Base-by-base conservation (phyloP, 345 rosid species). In the Physaria fendleri region DNA sequence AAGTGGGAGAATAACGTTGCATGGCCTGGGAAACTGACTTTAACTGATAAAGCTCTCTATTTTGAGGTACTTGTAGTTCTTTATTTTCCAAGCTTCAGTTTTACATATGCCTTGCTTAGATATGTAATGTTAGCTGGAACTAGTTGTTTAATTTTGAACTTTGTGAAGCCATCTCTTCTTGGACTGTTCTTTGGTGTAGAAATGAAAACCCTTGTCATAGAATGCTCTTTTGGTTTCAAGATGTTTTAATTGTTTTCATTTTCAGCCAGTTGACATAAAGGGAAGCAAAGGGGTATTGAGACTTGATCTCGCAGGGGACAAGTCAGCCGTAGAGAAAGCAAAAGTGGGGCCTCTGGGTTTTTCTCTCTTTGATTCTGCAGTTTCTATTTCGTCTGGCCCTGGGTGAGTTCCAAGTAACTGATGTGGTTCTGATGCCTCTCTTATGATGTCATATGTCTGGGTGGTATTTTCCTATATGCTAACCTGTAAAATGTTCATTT, bases 291-390 rank as follows among this genome's bases (percentile, higher is more conserved):
- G 79, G 65, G 38, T 81, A 16, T 40, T 69, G 41, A 81, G 88
- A 68, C 53, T 88, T 53, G 95, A 88, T 78, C 97, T 93, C 59
- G 66, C 91, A 16, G 74, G 71, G 69, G 48, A 62, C 33, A 85
- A 74, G 67, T 63, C 81, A 49, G 32, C 48, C 30, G 91, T 79
- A 28, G 82, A 83, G 65, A 93, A 86, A 75, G 81, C 88, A 60
- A 93, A 86, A 78, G 97, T 93, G 72, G 97, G 97, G 46, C 99
- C 99, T 58, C 76, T 93, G 56, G 90, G 93, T 65, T 76, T 83
- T 37, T 67, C 37, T 43, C 79, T 86, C 72, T 89, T 89, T 71
- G 97, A 88, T 73, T 93, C 99, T 56, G 95, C 94, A 62, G 80
- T 93, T 55, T 76, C 86, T 41, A 57, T 93, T 70, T 87, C 86